Percentiles rank a stretch among this genome's conserved stretches.
These are phyloP conservation scores for Alnus rubra DNA, from an alignment of 306 rosid species.

Conservation along the genomic window DNA sequence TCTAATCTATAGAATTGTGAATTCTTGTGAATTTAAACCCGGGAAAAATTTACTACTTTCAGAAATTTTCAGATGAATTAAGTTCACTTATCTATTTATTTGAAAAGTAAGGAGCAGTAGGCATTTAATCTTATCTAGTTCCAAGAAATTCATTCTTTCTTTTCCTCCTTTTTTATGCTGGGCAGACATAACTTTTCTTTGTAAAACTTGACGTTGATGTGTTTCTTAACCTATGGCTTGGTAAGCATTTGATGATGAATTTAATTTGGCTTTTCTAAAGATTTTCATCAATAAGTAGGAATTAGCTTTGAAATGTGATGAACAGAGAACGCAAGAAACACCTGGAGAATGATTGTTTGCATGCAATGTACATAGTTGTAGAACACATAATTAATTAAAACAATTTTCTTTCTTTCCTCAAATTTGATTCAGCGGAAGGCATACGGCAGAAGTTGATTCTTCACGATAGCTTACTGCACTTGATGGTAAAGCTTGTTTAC, in stretches of 20 bases:
- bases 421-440: slow-evolving; percentile 60
- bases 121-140: not conserved
- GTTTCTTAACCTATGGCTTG: not conserved
- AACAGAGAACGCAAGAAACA: not conserved
- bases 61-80: not conserved
- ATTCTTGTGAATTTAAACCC: not conserved
- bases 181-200: not conserved
- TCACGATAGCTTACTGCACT: slow-evolving; percentile 68
- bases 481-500: slow-evolving; percentile 53
- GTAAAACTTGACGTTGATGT: not conserved
- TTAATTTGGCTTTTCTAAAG: not conserved
- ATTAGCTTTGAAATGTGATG: not conserved
- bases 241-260: not conserved
- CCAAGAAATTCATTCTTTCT: not conserved
- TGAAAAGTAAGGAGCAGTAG: not conserved
- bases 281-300: not conserved
- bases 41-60: not conserved
- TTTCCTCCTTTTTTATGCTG: not conserved
- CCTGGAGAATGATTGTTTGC: not conserved
- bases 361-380: slow-evolving; percentile 1
- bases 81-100: not conserved
- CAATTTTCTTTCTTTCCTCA: slow-evolving; percentile 18
- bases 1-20: not conserved
- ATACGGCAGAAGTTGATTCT: slow-evolving; percentile 69
- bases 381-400: not conserved